Conservation (phyloP, 2,329 filamentous ascomycete species). For the Penicillium frequentans region DNA sequence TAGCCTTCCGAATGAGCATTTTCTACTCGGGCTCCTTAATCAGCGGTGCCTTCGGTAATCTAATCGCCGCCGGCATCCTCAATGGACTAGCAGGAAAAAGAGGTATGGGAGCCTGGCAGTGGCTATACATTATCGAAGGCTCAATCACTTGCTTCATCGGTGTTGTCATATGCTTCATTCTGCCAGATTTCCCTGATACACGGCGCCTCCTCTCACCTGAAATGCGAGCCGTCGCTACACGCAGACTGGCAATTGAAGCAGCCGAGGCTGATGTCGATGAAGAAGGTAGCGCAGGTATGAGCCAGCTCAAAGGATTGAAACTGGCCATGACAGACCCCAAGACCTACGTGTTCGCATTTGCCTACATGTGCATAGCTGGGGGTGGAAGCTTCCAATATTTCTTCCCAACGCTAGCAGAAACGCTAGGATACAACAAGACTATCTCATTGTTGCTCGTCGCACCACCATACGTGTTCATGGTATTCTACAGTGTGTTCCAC, state of each 20-base stretch:
- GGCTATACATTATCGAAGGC: slow-evolving; percentile 45
- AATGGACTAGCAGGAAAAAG: slow-evolving; percentile 37
- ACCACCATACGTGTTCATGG: slow-evolving; percentile 56
- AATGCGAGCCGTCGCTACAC: slow-evolving; percentile 49
- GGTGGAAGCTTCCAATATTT: slow-evolving; percentile 56
- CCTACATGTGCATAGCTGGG: slow-evolving; percentile 51
- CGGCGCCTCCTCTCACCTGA: slow-evolving; percentile 46
- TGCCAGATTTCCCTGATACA: slow-evolving; percentile 40
- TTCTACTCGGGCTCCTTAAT: slow-evolving; percentile 45
- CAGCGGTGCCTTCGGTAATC: slow-evolving; percentile 42
- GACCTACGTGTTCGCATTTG: slow-evolving; percentile 46
- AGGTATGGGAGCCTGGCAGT: slow-evolving; percentile 43
- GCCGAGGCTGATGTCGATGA: slow-evolving; percentile 52
- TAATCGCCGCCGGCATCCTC: slow-evolving; percentile 31
- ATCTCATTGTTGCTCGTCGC: slow-evolving; percentile 54
- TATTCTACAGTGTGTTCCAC: slow-evolving; percentile 49
- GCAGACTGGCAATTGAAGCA: slow-evolving; percentile 53
- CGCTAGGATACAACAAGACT: slow-evolving; percentile 45
- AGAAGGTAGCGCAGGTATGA: slow-evolving; percentile 42
- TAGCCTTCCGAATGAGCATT: slow-evolving; percentile 48
- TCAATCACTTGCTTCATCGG: slow-evolving; percentile 27
- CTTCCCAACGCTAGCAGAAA: slow-evolving; percentile 53
- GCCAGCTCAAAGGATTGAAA: slow-evolving; percentile 51
- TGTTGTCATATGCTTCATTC: background rate
- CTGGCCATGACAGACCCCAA: slow-evolving; percentile 53